phyloP scores from a whole-genome alignment of 306 rosid species.

The Chamaecrista fasciculata region DNA sequence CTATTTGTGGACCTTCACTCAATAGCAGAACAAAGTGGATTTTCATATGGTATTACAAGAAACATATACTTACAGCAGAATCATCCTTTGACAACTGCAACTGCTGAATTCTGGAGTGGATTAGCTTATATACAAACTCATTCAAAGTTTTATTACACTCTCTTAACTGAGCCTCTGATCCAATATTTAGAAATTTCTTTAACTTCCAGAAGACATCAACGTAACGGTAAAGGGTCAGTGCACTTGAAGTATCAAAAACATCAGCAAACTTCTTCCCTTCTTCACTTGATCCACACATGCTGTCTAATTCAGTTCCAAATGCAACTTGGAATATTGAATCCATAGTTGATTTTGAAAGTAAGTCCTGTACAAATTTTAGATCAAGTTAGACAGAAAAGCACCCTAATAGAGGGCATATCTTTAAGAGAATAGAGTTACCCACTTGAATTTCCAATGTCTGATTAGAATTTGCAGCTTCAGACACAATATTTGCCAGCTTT shows the following conservation, averaged over 20 bases:
- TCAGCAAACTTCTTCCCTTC: slow-evolving; percentile 58
- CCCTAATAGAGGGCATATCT: neutral
- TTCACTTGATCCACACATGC: slow-evolving; percentile 76
- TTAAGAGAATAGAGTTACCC: slow-evolving; percentile 21
- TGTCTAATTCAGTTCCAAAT: slow-evolving; percentile 72
- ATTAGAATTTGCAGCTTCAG: slow-evolving; percentile 51
- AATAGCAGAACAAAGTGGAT: too few species aligned
- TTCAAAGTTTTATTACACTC: slow-evolving; percentile 37
- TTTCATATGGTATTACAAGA: too few species aligned
- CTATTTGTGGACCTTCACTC: neutral
- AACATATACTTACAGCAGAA: slow-evolving; percentile 43
- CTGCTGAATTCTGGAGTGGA: slow-evolving; percentile 46
- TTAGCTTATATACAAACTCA: slow-evolving; percentile 55
- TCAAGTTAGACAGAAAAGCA: neutral
- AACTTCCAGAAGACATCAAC: slow-evolving; percentile 73
- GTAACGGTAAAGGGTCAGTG: slow-evolving; percentile 50
- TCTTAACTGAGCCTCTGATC: slow-evolving; percentile 60
- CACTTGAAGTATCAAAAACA: slow-evolving; percentile 68
- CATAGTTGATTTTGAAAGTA: slow-evolving; percentile 58
- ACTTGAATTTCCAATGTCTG: slow-evolving; percentile 62
- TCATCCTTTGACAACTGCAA: slow-evolving; percentile 40
- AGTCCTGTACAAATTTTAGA: slow-evolving; percentile 40
- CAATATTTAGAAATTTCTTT: slow-evolving; percentile 65
- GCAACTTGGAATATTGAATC: slow-evolving; percentile 80
- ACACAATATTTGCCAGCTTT: slow-evolving; percentile 55